Base-by-base conservation (phyloP, 2,329 filamentous ascomycete species). In the Monosporascus ibericus region DNA sequence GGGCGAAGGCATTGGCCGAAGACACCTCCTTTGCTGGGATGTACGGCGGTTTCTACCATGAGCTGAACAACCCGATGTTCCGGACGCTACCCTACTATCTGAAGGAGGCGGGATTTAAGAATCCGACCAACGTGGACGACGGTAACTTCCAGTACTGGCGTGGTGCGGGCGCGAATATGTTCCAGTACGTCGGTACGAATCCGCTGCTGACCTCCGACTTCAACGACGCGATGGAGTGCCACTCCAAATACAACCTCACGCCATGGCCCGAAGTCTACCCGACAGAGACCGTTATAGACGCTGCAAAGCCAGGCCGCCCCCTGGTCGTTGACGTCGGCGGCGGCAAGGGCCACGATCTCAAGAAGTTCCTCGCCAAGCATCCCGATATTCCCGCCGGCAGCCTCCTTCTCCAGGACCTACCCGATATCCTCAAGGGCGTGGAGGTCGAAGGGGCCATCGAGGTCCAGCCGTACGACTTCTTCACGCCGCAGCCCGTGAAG, bases 401-500 rank as follows among this genome's bases (percentile, higher is more conserved):
- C 8, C 62, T 73, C 5, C 53, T 71, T 3, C 57, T 74, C 3
- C 63, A 70, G 52, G 68, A 72, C 40, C 53, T 70, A 3, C 63
- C 68, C 0, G 63, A 65, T 4, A 64, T 72, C 1, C 52, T 67
- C 6, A 50, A 55, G 27, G 37, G 47, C 2, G 52, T 66, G 6
- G 50, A 56, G 5, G n/a, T 57, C 0, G 42, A 62, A 15, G 49
- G 56, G 25, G 60, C 61, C 1, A 67, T 74, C 47, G 56, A 59
- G 4, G 55, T 62, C 3, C 60, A 63, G 49, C 55, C 58, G 2
- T 65, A 75, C 52, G 67, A 74, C 49, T 70, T 73, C 54, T 70
- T 74, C 51, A 67, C 63, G 0, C 63, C 67, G 5, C 72, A 75
- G 49, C 71, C 70, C 0, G 55, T 75, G 7, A 66, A 62, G 24